Base-by-base conservation (phyloP, 192 early-diverging fungal genomes). In the Backusella sp. region DNA sequence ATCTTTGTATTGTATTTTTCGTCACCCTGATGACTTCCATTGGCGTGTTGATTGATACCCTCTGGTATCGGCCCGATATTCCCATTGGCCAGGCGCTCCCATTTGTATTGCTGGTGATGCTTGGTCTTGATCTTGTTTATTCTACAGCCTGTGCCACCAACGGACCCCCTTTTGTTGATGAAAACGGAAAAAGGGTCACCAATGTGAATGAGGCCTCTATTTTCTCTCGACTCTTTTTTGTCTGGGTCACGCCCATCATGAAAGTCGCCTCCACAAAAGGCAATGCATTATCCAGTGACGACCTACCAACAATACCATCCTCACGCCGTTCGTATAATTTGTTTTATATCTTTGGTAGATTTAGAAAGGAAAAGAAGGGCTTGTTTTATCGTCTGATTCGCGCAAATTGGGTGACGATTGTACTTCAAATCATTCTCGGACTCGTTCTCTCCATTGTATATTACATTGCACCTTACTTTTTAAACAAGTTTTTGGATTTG, bases 241-340 rank as follows among this genome's bases (percentile, higher is more conserved):
- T 66, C 0, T 87, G 82, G 82, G 74, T 83, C 66, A 74, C 79
- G 15, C 21, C 53, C 1, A 7, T 85, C 7, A 79, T 85, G 68
- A 73, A 70, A 26, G 23, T 77, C 4, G 81, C 74, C n/a, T 56
- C 73, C 1, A 73, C 66, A 15, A 81, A 85, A 72, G 82, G 80
- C 7, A 32, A 28, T 5, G 23, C 23, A 12, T 69, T 87, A 34
- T 72, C 75, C 19, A 49, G 68, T 14, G 41, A 73, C 1, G 86
- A 87, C 69, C 26, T 86, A n/a, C 81, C 83, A 1, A 80, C 73
- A 30, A 26, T 85, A 14, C 49, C 79, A 14, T 56, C 78, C 5
- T 56, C 67, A 30, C 46, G 77, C 23, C 76, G 79, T 32, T 68
- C 84, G 6, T 67, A 71, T 23, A 74, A 66, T 23, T 42, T 84